phyloP scores from a whole-genome alignment of 1,139 yeast genomes.

The Pichia sp. region DNA sequence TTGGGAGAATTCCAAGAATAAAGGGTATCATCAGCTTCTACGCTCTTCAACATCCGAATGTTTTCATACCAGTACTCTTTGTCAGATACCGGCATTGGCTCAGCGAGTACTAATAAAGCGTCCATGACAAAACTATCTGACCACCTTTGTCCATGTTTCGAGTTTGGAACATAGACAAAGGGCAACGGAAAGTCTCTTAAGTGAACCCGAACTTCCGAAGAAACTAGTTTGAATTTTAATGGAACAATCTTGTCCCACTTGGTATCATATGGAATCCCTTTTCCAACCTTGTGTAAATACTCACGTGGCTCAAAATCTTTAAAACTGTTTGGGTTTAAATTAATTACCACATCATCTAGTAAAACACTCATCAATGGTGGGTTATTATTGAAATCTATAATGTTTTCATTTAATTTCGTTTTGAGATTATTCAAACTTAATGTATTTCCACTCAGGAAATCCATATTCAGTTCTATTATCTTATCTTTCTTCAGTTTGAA shows the following conservation, averaged over 20 bases:
- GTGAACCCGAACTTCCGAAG: slow-evolving; percentile 50
- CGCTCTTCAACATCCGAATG: slow-evolving; percentile 51
- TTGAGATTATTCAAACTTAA: slow-evolving; percentile 22
- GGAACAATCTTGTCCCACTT: slow-evolving; percentile 66
- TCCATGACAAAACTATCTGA: slow-evolving; percentile 11
- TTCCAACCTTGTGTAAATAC: slow-evolving; percentile 66
- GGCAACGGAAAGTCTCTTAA: slow-evolving; percentile 64
- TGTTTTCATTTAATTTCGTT: slow-evolving; percentile 37
- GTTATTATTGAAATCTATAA: slow-evolving; percentile 48
- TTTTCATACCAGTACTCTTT: slow-evolving; percentile 30
- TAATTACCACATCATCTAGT: slow-evolving; percentile 49
- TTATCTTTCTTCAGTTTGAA: slow-evolving; percentile 35
- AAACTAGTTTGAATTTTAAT: slow-evolving; percentile 36
- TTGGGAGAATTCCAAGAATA: slow-evolving; percentile 64
- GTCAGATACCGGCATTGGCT: slow-evolving; percentile 25
- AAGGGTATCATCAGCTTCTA: slow-evolving; percentile 32
- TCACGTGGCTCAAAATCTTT: slow-evolving; percentile 42
- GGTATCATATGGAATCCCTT: slow-evolving; percentile 70
- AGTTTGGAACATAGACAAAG: slow-evolving; percentile 32
- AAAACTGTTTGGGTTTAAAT: slow-evolving; percentile 45
- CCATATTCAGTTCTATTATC: slow-evolving; percentile 45
- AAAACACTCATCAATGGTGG: slow-evolving; percentile 61
- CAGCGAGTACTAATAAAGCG: slow-evolving; percentile 51
- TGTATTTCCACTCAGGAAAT: slow-evolving; percentile 40
- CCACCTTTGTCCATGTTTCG: slow-evolving; percentile 27